Conservation (phyloP, 2,329 filamentous ascomycete species). For the Parasarocladium wereldwijsianum region DNA sequence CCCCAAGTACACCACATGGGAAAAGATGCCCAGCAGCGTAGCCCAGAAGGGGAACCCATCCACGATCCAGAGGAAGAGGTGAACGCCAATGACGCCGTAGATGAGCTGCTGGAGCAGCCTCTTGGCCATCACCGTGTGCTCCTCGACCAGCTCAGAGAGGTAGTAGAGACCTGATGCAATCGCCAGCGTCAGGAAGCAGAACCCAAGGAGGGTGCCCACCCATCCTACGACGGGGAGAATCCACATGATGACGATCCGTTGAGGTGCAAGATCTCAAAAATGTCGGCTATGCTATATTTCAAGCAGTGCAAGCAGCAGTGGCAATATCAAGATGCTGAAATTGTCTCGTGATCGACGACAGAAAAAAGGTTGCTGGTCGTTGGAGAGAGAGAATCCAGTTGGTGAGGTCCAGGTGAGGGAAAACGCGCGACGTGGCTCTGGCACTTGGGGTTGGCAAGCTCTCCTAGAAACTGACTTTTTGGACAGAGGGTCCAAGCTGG, state of each 20-base stretch:
- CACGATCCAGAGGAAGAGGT: slow-evolving; percentile 59
- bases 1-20: slow-evolving; percentile 74
- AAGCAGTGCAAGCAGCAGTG: too few relatives aligned
- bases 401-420: too few relatives aligned
- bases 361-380: too few relatives aligned
- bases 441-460: too few relatives aligned
- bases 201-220: slow-evolving; percentile 72
- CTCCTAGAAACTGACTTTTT: too few relatives aligned
- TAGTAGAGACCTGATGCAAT: slow-evolving; percentile 99
- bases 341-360: too few relatives aligned
- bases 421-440: too few relatives aligned
- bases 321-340: too few relatives aligned
- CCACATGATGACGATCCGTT: slow-evolving; percentile 54
- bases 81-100: slow-evolving; percentile 62
- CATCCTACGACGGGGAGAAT: slow-evolving; percentile 88
- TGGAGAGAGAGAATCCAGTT: too few relatives aligned
- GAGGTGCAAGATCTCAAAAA: too few relatives aligned
- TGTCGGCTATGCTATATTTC: too few relatives aligned
- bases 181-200: slow-evolving; percentile 84
- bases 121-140: slow-evolving; percentile 88
- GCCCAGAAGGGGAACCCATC: slow-evolving; percentile 75
- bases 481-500: too few relatives aligned
- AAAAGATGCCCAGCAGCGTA: slow-evolving; percentile 60
- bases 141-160: slow-evolving; percentile 92
- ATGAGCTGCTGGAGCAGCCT: slow-evolving; percentile 75